Base-by-base conservation (phyloP, 495 filamentous ascomycete species). In the Aspergillus sclerotiicarbonarius region DNA sequence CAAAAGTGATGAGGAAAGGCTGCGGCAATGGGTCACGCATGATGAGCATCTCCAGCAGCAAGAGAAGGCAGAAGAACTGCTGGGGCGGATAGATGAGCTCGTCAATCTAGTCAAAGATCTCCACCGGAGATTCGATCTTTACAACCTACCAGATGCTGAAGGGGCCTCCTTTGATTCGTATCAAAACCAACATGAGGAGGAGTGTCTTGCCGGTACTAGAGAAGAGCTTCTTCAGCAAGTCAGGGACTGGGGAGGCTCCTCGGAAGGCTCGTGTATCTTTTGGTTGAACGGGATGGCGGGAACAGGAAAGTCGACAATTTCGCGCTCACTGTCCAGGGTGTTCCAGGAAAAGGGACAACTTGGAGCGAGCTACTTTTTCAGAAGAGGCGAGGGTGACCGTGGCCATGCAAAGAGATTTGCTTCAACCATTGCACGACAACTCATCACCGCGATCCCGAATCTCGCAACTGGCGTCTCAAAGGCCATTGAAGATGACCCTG, bases 341-440 rank as follows among this genome's bases (percentile, higher is more conserved):
- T 41, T 41, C n/a, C 10, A 41, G 37, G 37, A 41, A 41, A 2
- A 41, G 10, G n/a, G 37, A 13, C 10, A 13, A 12, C 37, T 41
- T 16, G 37, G 37, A 41, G n/a, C 37, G 8, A 41, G 12, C n/a
- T 41, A 13, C 8, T 41, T 41, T 41, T 41, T 16, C 37, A 41
- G 8, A 41, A 71, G 47, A 63, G 69, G 76, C 32, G 69, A 71
- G 8, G 67, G 70, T 1, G 75, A 81, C 47, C 67, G 68, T 54
- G 70, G 69, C 13, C 68, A 61, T 31, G 74, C 72, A 30, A 54
- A 20, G 4, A 69, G 67, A 35, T 65, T 82, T 51, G 74, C 82
- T 53, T 59, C 76, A 8, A 79, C 75, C 1, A 72, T 83, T 39
- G 71, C 70, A 19, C 13, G 47, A 37, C 76, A 82, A 53, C 65